phyloP scores from a whole-genome alignment of 2,329 filamentous ascomycete species.

The Diaporthe ilicicola region DNA sequence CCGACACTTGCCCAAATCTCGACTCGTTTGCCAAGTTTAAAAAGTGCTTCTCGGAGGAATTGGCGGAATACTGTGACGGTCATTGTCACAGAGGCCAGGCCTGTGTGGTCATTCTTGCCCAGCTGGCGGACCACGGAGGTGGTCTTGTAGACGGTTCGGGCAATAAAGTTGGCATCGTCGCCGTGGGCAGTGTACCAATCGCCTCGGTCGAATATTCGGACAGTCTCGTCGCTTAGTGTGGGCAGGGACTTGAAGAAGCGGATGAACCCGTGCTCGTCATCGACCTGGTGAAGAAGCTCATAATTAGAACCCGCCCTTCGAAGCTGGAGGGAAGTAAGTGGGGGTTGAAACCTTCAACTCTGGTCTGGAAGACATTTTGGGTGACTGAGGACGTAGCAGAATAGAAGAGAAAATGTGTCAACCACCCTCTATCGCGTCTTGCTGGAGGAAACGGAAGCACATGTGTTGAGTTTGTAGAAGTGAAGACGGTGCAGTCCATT shows the following conservation, averaged over 20 bases:
- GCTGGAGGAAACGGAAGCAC: not conserved
- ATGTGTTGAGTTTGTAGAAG: not conserved
- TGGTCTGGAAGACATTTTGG: slow-evolving; percentile 74
- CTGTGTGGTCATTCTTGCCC: slow-evolving; percentile 83
- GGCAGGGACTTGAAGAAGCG: slow-evolving; percentile 93
- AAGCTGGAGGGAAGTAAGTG: not conserved
- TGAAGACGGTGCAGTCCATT: not conserved
- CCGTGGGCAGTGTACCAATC: slow-evolving; percentile 98
- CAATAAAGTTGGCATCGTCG: slow-evolving; percentile 84
- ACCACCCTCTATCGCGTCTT: not conserved
- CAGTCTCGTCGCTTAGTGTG: slow-evolving; percentile 72
- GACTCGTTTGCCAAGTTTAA: slow-evolving; percentile 87
- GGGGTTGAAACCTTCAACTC: slow-evolving; percentile 69
- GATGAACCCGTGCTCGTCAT: slow-evolving; percentile 97
- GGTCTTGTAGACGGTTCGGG: slow-evolving; percentile 92
- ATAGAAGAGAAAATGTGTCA: not conserved
- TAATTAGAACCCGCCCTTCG: slow-evolving; percentile 30
- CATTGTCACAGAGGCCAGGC: slow-evolving; percentile 92
- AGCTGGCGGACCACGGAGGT: slow-evolving; percentile 93
- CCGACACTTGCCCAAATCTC: slow-evolving; percentile 86
- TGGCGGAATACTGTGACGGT: slow-evolving; percentile 94
- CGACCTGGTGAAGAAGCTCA: slow-evolving; percentile 66
- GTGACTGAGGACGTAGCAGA: not conserved
- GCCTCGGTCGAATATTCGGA: slow-evolving; percentile 91
- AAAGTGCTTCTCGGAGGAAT: slow-evolving; percentile 92